These are phyloP conservation scores for Sisymbrium irio DNA, from an alignment of 345 rosid species.

Conservation along the genomic window DNA sequence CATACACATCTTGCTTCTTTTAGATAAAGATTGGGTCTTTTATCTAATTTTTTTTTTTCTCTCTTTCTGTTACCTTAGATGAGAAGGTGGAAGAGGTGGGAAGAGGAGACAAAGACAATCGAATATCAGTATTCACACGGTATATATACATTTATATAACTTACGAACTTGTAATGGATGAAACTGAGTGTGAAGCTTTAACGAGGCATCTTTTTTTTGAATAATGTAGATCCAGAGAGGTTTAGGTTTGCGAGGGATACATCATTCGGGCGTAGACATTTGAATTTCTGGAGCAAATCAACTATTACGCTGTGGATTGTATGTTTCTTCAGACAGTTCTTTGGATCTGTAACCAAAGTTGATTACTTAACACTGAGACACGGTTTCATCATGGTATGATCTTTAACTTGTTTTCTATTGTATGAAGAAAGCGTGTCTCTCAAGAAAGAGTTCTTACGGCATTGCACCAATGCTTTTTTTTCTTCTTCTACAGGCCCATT, in stretches of 20 bases:
- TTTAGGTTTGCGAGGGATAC: slow-evolving; percentile 95
- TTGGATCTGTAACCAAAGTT: slow-evolving; percentile 75
- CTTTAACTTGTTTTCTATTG: background rate
- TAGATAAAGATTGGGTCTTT: background rate
- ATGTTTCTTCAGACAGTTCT: slow-evolving; percentile 91
- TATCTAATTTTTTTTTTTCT: background rate
- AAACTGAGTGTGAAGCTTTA: background rate
- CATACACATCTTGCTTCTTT: background rate
- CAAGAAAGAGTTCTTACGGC: background rate
- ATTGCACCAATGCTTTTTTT: background rate
- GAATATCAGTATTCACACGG: slow-evolving; percentile 82
- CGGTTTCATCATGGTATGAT: slow-evolving; percentile 79
- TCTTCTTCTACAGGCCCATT: slow-evolving; percentile 62
- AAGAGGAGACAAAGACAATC: slow-evolving; percentile 72
- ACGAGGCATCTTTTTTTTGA: background rate
- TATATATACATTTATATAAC: slow-evolving; percentile 14
- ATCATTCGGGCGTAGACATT: slow-evolving; percentile 86
- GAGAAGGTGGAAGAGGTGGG: slow-evolving; percentile 92
- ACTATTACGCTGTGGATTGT: slow-evolving; percentile 69
- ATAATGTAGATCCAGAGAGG: slow-evolving; percentile 76
- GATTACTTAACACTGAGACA: slow-evolving; percentile 90
- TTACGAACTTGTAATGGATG: background rate
- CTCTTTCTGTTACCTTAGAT: slow-evolving; percentile 42
- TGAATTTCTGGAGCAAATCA: slow-evolving; percentile 61
- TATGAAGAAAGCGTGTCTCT: background rate